Conservation (phyloP, 2,329 filamentous ascomycete species). For the Dactylellina leptospora region DNA sequence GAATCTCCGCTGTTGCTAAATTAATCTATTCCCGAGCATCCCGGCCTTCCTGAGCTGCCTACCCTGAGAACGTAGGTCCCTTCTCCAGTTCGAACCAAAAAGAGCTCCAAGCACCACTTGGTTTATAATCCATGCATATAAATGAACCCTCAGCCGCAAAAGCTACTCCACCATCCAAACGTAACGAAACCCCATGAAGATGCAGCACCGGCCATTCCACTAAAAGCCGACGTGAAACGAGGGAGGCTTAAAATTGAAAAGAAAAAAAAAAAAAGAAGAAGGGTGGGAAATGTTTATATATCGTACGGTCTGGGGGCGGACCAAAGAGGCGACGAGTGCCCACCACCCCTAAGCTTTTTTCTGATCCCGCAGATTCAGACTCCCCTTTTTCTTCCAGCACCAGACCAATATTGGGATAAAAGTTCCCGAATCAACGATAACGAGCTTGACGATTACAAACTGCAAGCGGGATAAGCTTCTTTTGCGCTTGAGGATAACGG, state of each 20-base stretch:
- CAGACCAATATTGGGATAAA: background rate
- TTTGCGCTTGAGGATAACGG: too few relatives aligned
- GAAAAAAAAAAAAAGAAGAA: too few relatives aligned
- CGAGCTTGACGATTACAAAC: background rate
- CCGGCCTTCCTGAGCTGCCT: background rate
- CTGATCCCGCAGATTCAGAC: too few relatives aligned
- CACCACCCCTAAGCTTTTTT: too few relatives aligned
- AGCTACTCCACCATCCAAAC: too few relatives aligned
- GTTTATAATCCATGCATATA: background rate
- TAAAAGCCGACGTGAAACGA: background rate
- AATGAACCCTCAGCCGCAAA: slow-evolving; percentile 12
- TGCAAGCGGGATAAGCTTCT: too few relatives aligned
- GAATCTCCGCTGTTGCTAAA: background rate
- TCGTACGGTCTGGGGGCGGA: too few relatives aligned
- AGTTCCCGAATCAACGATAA: background rate
- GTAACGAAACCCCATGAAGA: background rate
- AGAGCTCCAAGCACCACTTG: slow-evolving; percentile 11
- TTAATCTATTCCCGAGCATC: background rate
- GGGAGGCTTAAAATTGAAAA: slow-evolving; percentile 22
- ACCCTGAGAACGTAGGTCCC: too few relatives aligned
- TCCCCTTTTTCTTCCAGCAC: background rate
- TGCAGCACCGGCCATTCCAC: background rate
- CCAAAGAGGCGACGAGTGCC: too few relatives aligned
- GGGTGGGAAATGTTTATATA: background rate
- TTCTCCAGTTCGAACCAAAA: too few relatives aligned